phyloP scores from a whole-genome alignment of 1,139 yeast genomes.

The Suhomyces anneliseae region DNA sequence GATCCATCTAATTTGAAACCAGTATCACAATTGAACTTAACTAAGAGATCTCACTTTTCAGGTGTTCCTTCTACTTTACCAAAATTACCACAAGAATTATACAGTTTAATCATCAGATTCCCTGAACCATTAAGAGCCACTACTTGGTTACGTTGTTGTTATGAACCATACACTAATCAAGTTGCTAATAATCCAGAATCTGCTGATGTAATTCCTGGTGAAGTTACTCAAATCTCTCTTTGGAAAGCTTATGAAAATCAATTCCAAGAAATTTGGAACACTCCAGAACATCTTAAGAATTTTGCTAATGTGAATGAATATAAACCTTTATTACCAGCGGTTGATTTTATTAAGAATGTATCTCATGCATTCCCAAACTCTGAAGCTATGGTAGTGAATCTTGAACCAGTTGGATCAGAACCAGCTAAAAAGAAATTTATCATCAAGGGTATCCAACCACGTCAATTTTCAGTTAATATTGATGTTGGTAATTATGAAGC shows the following conservation, averaged over 20 bases:
- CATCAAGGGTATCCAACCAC: conserved; percentile 75
- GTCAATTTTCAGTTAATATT: conserved; percentile 45
- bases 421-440: conserved; percentile 71
- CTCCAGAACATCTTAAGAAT: conserved; percentile 18
- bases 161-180: conserved; percentile 53
- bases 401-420: conserved; percentile 48
- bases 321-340: conserved; percentile 82
- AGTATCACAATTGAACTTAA: conserved; percentile 26
- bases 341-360: conserved; percentile 93
- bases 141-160: conserved; percentile 91
- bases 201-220: conserved; percentile 49
- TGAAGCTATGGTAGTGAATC: conserved; percentile 84
- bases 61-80: conserved; percentile 64
- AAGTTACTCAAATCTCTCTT: conserved; percentile 90
- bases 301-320: conserved; percentile 29
- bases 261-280: conserved; percentile 51
- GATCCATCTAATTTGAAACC: conserved; percentile 22
- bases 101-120: conserved; percentile 58
- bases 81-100: conserved; percentile 54
- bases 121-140: conserved; percentile 93
- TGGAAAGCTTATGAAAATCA: conserved; percentile 95
- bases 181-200: conserved; percentile 24
- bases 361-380: conserved; percentile 88
- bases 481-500: conserved; percentile 51
- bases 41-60: conserved; percentile 35